Percentiles rank a stretch among this genome's conserved stretches.
phyloP scores from a whole-genome alignment of 768 basidiomycete species.

The Tricholoma saponaceum region DNA sequence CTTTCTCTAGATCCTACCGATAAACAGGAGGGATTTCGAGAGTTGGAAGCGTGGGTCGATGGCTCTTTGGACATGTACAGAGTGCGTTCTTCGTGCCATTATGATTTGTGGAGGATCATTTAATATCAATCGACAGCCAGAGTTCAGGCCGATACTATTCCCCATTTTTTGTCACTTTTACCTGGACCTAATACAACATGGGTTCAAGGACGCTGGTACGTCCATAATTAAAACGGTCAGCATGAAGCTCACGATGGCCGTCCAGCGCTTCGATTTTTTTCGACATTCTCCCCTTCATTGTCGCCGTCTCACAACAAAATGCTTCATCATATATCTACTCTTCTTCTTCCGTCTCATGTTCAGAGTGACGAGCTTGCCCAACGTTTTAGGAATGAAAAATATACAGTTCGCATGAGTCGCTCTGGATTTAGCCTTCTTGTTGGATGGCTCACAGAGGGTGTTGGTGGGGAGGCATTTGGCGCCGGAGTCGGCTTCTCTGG shows the following conservation, averaged over 20 bases:
- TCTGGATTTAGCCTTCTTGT: constrained; percentile 90
- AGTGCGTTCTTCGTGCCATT: constrained; percentile 38
- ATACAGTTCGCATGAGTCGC: constrained; percentile 82
- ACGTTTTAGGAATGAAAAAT: constrained; percentile 87
- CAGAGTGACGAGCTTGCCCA: constrained; percentile 79
- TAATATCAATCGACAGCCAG: constrained; percentile 53
- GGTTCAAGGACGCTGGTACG: constrained; percentile 87
- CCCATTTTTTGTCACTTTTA: constrained; percentile 98
- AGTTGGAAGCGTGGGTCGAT: constrained; percentile 86
- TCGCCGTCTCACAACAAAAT: constrained; percentile 60
- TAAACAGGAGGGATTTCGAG: constrained; percentile 80
- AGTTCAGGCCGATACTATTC: constrained; percentile 89
- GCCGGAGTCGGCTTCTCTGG: constrained; percentile 75
- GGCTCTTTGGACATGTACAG: constrained; percentile 90
- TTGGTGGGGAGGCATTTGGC: constrained; percentile 82
- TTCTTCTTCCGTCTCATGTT: constrained; percentile 81
- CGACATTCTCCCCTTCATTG: constrained; percentile 65
- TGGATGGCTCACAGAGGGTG: constrained; percentile 94
- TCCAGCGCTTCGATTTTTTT: constrained; percentile 72
- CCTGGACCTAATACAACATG: constrained; percentile 87
- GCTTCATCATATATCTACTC: constrained; percentile 73
- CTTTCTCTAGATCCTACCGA: constrained; percentile 79
- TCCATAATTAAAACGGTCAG: constrained; percentile 6
- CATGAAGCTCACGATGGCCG: constrained; percentile 12
- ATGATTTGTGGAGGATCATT: background rate